Conservation (phyloP, 1,139 yeast genomes). For the Magnusiomyces sp. region DNA sequence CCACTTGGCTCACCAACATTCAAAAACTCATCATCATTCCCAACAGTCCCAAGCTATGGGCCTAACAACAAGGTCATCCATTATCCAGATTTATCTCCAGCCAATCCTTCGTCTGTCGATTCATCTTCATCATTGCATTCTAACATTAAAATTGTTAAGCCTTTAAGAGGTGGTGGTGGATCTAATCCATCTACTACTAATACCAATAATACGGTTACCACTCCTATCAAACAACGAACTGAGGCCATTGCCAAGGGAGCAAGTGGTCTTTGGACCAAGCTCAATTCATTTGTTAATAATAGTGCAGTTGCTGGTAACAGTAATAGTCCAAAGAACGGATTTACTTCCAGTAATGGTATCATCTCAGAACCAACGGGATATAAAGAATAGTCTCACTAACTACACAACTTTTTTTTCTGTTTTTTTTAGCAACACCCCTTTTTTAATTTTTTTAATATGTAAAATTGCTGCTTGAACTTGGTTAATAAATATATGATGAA, state of each 20-base stretch:
- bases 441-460: too few relatives aligned
- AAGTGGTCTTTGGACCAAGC: conserved; percentile 14
- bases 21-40: conserved; percentile 3
- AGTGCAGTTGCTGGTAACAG: background rate
- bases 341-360: too few relatives aligned
- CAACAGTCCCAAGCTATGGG: conserved; percentile 11
- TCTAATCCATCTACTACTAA: background rate
- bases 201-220: background rate
- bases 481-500: too few relatives aligned
- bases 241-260: background rate
- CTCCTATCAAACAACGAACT: conserved; percentile 2
- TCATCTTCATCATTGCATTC: background rate
- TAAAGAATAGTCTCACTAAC: too few relatives aligned
- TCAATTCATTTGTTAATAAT: conserved; percentile 10
- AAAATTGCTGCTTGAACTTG: too few relatives aligned
- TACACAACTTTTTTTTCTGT: too few relatives aligned
- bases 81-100: conserved; percentile 13
- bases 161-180: conserved; percentile 48
- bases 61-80: conserved; percentile 8
- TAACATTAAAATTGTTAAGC: conserved; percentile 47
- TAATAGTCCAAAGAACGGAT: too few relatives aligned
- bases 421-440: too few relatives aligned
- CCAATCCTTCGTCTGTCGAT: background rate
- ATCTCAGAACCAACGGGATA: too few relatives aligned
- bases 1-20: too few relatives aligned